Evolutionary conservation across 2,329 filamentous ascomycete genomes (phyloP).

Genomic region (Phoma sp.): DNA sequence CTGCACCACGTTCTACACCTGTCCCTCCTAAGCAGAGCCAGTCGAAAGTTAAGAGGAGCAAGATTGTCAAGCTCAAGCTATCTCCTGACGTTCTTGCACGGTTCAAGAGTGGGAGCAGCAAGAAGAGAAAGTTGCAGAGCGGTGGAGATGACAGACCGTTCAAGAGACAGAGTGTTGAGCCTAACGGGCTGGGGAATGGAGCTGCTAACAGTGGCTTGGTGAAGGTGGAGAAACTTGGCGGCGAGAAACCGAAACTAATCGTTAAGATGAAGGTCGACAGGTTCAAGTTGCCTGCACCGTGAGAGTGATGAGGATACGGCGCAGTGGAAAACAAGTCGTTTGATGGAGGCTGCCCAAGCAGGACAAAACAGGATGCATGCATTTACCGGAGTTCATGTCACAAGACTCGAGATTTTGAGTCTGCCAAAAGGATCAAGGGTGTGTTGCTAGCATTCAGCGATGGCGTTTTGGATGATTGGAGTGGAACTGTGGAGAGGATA

Average conservation of each 20-base stretch:
- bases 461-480: constrained; percentile 24
- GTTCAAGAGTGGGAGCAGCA: constrained; percentile 20
- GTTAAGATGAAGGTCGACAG: constrained; percentile 31
- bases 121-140: constrained; percentile 31
- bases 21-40: constrained; percentile 7
- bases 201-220: constrained; percentile 25
- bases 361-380: background rate
- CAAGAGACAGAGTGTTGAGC: constrained; percentile 40
- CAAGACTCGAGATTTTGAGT: constrained; percentile 1
- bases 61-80: constrained; percentile 35
- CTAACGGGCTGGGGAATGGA: constrained; percentile 21
- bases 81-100: constrained; percentile 22
- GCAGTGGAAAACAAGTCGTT: background rate
- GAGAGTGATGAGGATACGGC: background rate
- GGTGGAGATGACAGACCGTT: constrained; percentile 28
- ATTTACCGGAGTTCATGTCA: constrained; percentile 10
- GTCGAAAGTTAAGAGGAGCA: constrained; percentile 31
- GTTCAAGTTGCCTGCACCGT: constrained; percentile 11
- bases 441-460: constrained; percentile 30
- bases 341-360: background rate
- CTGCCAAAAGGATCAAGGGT: constrained; percentile 5
- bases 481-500: background rate
- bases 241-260: constrained; percentile 23
- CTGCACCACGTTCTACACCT: constrained; percentile 17
- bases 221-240: constrained; percentile 24